Evolutionary conservation across 2,329 filamentous ascomycete genomes (phyloP).

Genomic region (Epichloe amarillans): DNA sequence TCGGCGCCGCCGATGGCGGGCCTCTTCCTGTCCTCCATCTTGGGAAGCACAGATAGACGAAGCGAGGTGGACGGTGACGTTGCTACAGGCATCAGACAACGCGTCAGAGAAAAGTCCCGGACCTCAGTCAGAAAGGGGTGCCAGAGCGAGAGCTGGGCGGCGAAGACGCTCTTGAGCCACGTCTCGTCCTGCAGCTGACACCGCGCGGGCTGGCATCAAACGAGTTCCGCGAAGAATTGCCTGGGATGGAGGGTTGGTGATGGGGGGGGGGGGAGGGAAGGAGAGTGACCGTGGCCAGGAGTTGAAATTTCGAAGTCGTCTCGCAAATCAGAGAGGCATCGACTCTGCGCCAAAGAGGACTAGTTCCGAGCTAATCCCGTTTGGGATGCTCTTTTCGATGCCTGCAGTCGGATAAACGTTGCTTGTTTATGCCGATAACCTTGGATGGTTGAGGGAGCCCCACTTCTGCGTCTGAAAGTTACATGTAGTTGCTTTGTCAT

Average conservation of each 20-base stretch:
- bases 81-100: slow-evolving; percentile 75
- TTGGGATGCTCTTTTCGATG: slow-evolving; percentile 21
- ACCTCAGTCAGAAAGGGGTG: slow-evolving; percentile 26
- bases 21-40: slow-evolving; percentile 99
- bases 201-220: slow-evolving; percentile 23
- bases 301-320: slow-evolving; percentile 33
- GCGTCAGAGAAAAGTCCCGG: slow-evolving; percentile 17
- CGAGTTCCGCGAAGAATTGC: slow-evolving; percentile 16
- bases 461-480: slow-evolving; percentile 1
- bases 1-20: slow-evolving; percentile 68
- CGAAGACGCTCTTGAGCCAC: slow-evolving; percentile 20
- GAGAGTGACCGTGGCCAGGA: slow-evolving; percentile 22
- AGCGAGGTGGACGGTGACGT: slow-evolving; percentile 55
- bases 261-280: slow-evolving; percentile 13
- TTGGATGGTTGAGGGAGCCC: background rate
- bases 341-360: slow-evolving; percentile 21
- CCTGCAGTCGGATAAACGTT: slow-evolving; percentile 21
- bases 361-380: slow-evolving; percentile 21
- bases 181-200: slow-evolving; percentile 19
- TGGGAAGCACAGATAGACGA: slow-evolving; percentile 71
- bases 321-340: slow-evolving; percentile 25
- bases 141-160: slow-evolving; percentile 15
- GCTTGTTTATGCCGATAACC: slow-evolving; percentile 6
- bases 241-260: slow-evolving; percentile 21
- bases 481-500: too few relatives aligned